Evolutionary conservation across 176 grass and related monocot genomes (phyloP).

Genomic region (Cenchrus purpureus): DNA sequence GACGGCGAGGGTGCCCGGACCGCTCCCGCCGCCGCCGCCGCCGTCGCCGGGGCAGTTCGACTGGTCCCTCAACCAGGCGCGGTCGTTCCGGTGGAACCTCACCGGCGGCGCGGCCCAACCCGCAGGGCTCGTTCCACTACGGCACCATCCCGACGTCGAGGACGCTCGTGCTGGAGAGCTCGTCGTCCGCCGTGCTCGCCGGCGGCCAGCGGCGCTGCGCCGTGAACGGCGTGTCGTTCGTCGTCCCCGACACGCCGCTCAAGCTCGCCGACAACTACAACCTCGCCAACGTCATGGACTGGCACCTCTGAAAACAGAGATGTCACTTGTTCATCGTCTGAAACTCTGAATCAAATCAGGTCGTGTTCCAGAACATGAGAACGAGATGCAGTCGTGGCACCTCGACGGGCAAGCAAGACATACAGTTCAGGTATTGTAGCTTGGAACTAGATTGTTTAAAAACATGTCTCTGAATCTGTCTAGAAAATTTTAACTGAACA

Average conservation of each 20-base stretch:
- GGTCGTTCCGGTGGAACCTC: conserved; percentile 88
- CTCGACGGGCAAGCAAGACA: conserved; percentile 80
- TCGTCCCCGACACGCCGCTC: conserved; percentile 71
- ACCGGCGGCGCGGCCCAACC: conserved; percentile 91
- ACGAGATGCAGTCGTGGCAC: conserved; percentile 73
- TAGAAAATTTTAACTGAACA: not conserved
- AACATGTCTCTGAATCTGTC: conserved; percentile 13
- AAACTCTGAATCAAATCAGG: no score
- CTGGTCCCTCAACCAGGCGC: conserved; percentile 77
- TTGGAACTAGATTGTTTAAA: not conserved
- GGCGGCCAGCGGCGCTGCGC: conserved; percentile 49
- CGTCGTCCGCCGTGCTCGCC: conserved; percentile 20
- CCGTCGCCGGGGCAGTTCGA: conserved; percentile 31
- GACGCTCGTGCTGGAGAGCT: conserved; percentile 58
- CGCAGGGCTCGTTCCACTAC: conserved; percentile 94
- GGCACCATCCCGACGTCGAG: conserved; percentile 66
- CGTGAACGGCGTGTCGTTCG: conserved; percentile 76
- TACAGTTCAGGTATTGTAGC: conserved; percentile 68
- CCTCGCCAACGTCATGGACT: conserved; percentile 60
- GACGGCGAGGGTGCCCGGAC: conserved; percentile 36
- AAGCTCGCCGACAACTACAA: conserved; percentile 88
- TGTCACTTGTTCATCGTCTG: no score
- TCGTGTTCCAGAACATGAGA: conserved; percentile 89
- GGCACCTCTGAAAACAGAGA: no score
- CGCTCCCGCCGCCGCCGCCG: conserved; percentile 30